Conservation (phyloP, 345 rosid genomes). For the Salix arbutifolia region DNA sequence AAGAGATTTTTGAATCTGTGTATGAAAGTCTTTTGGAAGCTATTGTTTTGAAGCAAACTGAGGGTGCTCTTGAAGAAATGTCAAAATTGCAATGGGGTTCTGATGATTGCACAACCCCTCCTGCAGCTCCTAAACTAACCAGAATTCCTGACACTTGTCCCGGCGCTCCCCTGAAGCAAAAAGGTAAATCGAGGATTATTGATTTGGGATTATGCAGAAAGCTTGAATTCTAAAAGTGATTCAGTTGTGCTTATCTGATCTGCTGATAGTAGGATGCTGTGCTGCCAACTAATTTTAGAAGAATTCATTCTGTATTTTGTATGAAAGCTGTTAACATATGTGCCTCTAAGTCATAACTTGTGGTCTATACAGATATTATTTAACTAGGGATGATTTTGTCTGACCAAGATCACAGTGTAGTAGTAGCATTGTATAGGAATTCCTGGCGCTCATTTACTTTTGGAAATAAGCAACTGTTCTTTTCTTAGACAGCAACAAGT, state of each 20-base stretch:
- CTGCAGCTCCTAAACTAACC: constrained; percentile 24
- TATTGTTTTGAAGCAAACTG: constrained; percentile 39
- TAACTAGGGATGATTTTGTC: background rate
- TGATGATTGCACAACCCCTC: constrained; percentile 43
- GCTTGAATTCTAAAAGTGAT: constrained; percentile 44
- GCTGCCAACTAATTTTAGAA: constrained; percentile 13
- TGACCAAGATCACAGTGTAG: constrained; percentile 12
- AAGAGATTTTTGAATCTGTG: constrained; percentile 48
- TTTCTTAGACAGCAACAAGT: constrained; percentile 3
- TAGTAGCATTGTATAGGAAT: constrained; percentile 27
- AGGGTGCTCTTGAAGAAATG: constrained; percentile 30
- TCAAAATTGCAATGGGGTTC: constrained; percentile 24
- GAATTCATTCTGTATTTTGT: constrained; percentile 1
- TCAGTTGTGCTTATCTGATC: constrained; percentile 2
- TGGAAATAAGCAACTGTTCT: constrained; percentile 9
- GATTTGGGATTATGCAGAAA: constrained; percentile 50
- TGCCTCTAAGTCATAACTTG: constrained; percentile 10
- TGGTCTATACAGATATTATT: constrained; percentile 3
- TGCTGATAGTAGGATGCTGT: constrained; percentile 4
- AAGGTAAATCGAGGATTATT: constrained; percentile 33
- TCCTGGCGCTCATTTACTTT: background rate
- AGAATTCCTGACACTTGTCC: constrained; percentile 56
- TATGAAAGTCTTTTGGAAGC: constrained; percentile 49
- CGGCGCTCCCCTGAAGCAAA: constrained; percentile 48
- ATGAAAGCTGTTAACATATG: constrained; percentile 9